Evolutionary conservation across 257 asterid genomes (phyloP).

Genomic region (Solanum chiquidenum): DNA sequence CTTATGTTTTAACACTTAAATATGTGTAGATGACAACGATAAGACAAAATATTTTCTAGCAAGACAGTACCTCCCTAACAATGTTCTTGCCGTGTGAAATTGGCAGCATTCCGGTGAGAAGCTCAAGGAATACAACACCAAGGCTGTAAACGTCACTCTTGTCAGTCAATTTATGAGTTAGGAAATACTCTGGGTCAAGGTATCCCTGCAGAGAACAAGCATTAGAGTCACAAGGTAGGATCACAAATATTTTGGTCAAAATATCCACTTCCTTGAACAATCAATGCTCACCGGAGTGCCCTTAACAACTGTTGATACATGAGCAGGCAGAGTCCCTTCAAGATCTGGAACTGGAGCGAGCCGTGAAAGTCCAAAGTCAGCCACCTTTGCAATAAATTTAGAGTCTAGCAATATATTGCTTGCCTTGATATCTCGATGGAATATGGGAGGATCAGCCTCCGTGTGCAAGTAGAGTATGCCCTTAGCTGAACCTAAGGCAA

Average conservation of each 20-base stretch:
- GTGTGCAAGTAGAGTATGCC: slow-evolving; percentile 93
- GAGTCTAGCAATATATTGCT: slow-evolving; percentile 82
- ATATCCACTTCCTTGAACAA: background rate
- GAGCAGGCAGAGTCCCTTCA: slow-evolving; percentile 66
- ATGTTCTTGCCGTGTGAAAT: slow-evolving; percentile 95
- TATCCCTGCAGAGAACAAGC: slow-evolving; percentile 56
- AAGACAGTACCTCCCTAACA: slow-evolving; percentile 73
- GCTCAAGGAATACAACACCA: slow-evolving; percentile 90
- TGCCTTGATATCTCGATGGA: slow-evolving; percentile 96
- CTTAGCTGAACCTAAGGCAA: slow-evolving; percentile 75
- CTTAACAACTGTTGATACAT: slow-evolving; percentile 89
- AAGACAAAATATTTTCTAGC: background rate
- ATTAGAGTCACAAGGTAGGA: background rate
- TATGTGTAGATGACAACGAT: background rate
- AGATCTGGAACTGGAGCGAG: slow-evolving; percentile 82
- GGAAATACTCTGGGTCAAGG: slow-evolving; percentile 94
- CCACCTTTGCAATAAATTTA: slow-evolving; percentile 68
- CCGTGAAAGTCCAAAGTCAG: slow-evolving; percentile 92
- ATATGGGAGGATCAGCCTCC: slow-evolving; percentile 97
- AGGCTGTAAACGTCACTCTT: slow-evolving; percentile 96
- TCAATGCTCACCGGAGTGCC: slow-evolving; percentile 83
- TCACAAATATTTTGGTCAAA: background rate
- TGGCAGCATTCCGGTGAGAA: slow-evolving; percentile 89
- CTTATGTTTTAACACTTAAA: background rate
- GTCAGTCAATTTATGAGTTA: slow-evolving; percentile 87